Evolutionary conservation across 2,329 filamentous ascomycete species (phyloP).

Genomic region (Lachnellula hyalina): DNA sequence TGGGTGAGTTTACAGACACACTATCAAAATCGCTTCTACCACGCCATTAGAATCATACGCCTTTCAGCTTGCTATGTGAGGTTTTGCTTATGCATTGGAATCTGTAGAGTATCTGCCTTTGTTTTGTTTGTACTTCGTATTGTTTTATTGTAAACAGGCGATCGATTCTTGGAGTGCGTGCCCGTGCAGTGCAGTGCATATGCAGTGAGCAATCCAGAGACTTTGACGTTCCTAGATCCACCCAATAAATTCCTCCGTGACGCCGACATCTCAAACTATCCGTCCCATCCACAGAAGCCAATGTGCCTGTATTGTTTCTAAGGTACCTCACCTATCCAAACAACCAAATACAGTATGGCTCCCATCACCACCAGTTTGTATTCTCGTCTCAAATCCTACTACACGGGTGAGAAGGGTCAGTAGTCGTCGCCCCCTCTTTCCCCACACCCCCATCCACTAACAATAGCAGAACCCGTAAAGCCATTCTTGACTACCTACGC

Average conservation of each 20-base stretch:
- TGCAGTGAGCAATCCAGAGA: constrained; percentile 7
- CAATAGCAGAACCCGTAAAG: constrained; percentile 20
- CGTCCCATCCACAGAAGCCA: constrained; percentile 1
- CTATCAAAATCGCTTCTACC: no score
- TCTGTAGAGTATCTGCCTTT: background rate
- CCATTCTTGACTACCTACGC: constrained; percentile 23
- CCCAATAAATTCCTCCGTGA: constrained; percentile 4
- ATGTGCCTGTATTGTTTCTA: background rate
- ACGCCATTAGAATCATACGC: no score
- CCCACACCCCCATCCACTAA: background rate
- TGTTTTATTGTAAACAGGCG: no score
- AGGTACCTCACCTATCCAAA: background rate
- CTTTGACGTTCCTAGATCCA: constrained; percentile 3
- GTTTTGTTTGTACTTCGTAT: background rate
- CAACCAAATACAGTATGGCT: constrained; percentile 19
- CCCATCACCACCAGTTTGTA: constrained; percentile 19
- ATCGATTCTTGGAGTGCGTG: background rate
- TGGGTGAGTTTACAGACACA: no score
- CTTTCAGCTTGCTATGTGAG: no score
- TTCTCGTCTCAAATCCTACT: constrained; percentile 23
- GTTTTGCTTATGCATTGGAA: no score
- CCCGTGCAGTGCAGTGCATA: constrained; percentile 7
- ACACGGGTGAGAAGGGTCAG: constrained; percentile 23
- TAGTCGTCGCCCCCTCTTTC: constrained; percentile 1
- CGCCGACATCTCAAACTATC: background rate